phyloP scores from a whole-genome alignment of 805 yeast species.

The Vanderwaltozyma tropicalis region DNA sequence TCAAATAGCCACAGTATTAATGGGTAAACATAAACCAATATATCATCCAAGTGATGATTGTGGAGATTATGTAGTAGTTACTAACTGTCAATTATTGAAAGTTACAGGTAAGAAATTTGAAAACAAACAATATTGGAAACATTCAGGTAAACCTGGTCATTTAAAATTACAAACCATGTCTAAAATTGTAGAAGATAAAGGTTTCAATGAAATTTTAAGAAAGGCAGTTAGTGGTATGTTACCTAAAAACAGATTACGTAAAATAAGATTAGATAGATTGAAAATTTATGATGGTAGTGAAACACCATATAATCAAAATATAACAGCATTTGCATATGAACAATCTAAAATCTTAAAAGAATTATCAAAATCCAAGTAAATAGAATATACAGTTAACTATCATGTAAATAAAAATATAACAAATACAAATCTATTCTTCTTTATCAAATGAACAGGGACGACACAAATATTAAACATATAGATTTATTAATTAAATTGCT shows the following conservation, averaged over 20 bases:
- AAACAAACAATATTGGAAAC: constrained; percentile 80
- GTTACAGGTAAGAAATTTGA: constrained; percentile 78
- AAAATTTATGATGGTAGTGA: constrained; percentile 82
- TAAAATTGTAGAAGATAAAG: constrained; percentile 62
- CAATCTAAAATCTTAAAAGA: constrained; percentile 23
- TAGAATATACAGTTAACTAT: neutral
- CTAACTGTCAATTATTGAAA: constrained; percentile 74
- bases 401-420: neutral
- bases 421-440: too few species aligned
- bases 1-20: constrained; percentile 72
- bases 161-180: constrained; percentile 77
- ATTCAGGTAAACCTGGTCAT: constrained; percentile 83
- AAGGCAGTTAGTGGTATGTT: constrained; percentile 94
- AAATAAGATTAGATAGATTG: constrained; percentile 68
- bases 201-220: constrained; percentile 74
- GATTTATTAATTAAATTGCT: too few species aligned
- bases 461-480: neutral
- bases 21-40: constrained; percentile 97
- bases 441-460: neutral
- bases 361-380: neutral
- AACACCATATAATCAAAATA: constrained; percentile 75
- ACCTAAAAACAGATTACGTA: constrained; percentile 81
- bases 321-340: constrained; percentile 79
- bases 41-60: constrained; percentile 68
- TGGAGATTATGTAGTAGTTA: constrained; percentile 95